Percentiles rank a stretch among this genome's conserved stretches.
phyloP scores from a whole-genome alignment of 148 eudicot species.

The Camellia sinensis region DNA sequence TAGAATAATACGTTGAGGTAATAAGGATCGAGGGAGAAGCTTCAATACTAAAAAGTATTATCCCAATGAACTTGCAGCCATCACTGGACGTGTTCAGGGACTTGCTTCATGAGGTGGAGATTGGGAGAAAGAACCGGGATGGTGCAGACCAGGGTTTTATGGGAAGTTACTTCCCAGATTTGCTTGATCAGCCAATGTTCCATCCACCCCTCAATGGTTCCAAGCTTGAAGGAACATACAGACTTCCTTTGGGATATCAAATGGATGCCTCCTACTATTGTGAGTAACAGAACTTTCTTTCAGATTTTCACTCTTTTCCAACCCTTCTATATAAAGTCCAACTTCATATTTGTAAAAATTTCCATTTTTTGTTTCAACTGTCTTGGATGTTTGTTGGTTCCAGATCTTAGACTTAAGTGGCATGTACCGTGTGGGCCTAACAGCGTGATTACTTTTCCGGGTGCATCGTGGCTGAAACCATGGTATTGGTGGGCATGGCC shows the following conservation, averaged over 20 bases:
- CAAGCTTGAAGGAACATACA: constrained; percentile 59
- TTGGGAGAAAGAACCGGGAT: constrained; percentile 57
- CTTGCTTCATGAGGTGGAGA: constrained; percentile 65
- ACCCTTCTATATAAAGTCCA: background rate
- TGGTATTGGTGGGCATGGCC: constrained; percentile 99
- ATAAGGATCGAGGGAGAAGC: too few species aligned
- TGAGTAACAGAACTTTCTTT: constrained; percentile 33
- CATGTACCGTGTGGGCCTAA: constrained; percentile 93
- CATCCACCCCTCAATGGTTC: constrained; percentile 69
- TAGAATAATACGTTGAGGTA: too few species aligned
- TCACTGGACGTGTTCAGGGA: constrained; percentile 67
- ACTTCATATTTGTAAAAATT: background rate
- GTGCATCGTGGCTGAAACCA: constrained; percentile 86
- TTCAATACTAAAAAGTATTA: too few species aligned
- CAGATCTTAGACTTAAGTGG: constrained; percentile 86
- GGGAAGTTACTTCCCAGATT: constrained; percentile 75
- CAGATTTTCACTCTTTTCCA: background rate
- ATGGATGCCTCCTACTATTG: constrained; percentile 98
- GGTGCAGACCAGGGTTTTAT: constrained; percentile 94
- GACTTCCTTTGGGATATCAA: constrained; percentile 96
- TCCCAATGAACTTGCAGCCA: constrained; percentile 51
- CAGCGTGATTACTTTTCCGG: constrained; percentile 93
- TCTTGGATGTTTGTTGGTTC: background rate
- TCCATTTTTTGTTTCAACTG: too few species aligned
- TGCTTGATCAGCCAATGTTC: constrained; percentile 81